Conservation (phyloP, 192 early-diverging fungal species). For the Podila epigama region DNA sequence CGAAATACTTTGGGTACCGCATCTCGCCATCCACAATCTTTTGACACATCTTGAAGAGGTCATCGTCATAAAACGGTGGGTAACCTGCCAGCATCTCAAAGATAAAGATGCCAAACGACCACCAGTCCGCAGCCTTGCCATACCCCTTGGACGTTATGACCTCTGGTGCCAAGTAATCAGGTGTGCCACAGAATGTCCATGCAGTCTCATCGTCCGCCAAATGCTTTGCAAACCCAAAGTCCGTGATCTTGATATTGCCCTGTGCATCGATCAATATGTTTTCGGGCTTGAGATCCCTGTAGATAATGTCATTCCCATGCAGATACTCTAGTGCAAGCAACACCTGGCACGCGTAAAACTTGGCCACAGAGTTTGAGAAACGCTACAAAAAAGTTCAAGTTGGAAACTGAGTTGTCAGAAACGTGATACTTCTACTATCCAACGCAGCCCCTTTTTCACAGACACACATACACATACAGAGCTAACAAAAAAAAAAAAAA, state of each 20-base stretch:
- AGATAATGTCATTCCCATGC: slow-evolving; percentile 77
- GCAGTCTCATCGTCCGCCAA: slow-evolving; percentile 77
- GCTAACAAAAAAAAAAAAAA: neutral
- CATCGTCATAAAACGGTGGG: slow-evolving; percentile 77
- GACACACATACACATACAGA: neutral
- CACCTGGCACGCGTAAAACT: slow-evolving; percentile 81
- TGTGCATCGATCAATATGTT: slow-evolving; percentile 78
- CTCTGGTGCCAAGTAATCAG: slow-evolving; percentile 76
- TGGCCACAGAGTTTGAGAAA: slow-evolving; percentile 76
- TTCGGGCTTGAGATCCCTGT: slow-evolving; percentile 85
- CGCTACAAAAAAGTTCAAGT: slow-evolving; percentile 38
- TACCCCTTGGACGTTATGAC: slow-evolving; percentile 77
- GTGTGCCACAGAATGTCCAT: slow-evolving; percentile 89
- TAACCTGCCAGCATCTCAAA: slow-evolving; percentile 78
- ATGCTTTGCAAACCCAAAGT: slow-evolving; percentile 88
- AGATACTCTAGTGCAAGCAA: slow-evolving; percentile 81
- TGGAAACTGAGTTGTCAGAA: neutral
- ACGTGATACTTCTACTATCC: too few species aligned
- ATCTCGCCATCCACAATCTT: slow-evolving; percentile 76
- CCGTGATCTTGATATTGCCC: slow-evolving; percentile 86
- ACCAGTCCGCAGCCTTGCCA: slow-evolving; percentile 74
- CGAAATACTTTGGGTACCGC: slow-evolving; percentile 77
- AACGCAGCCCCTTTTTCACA: too few species aligned
- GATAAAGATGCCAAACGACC: slow-evolving; percentile 70
- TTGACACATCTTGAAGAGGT: slow-evolving; percentile 76